Percentiles rank a stretch among this genome's conserved stretches.
phyloP scores from a whole-genome alignment of 805 yeast species.

The Metschnikowia reukaufii region DNA sequence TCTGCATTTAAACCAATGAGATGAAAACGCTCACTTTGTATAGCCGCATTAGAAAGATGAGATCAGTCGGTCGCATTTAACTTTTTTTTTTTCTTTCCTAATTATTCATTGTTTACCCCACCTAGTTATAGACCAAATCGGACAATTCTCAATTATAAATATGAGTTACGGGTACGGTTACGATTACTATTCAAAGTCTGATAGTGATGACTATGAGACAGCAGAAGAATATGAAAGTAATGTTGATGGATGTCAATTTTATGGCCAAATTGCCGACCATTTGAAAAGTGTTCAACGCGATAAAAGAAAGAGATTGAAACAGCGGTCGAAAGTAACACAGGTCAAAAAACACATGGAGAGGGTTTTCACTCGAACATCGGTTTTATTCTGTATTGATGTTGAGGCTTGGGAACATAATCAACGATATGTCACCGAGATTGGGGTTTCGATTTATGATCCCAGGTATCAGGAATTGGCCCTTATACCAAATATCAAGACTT shows the following conservation, averaged over 20 bases:
- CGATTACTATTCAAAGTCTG: too few species aligned
- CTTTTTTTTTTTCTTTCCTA: too few species aligned
- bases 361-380: not conserved
- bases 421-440: slow-evolving; percentile 25
- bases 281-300: not conserved
- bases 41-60: too few species aligned
- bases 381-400: slow-evolving; percentile 24
- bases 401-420: slow-evolving; percentile 25
- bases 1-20: too few species aligned
- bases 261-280: not conserved
- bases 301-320: not conserved
- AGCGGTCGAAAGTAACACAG: not conserved
- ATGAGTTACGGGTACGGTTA: too few species aligned
- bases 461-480: slow-evolving; percentile 14
- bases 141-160: too few species aligned
- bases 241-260: not conserved
- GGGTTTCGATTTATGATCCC: slow-evolving; percentile 27
- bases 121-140: too few species aligned
- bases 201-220: too few species aligned
- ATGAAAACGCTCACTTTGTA: too few species aligned
- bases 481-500: slow-evolving; percentile 19
- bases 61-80: too few species aligned
- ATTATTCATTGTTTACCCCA: too few species aligned
- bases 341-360: slow-evolving; percentile 1
- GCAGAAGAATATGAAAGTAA: not conserved